Evolutionary conservation across 306 rosid genomes (phyloP), one percentile per base, ranked within the genome.

Genomic region (Crotalaria pallida): DNA sequence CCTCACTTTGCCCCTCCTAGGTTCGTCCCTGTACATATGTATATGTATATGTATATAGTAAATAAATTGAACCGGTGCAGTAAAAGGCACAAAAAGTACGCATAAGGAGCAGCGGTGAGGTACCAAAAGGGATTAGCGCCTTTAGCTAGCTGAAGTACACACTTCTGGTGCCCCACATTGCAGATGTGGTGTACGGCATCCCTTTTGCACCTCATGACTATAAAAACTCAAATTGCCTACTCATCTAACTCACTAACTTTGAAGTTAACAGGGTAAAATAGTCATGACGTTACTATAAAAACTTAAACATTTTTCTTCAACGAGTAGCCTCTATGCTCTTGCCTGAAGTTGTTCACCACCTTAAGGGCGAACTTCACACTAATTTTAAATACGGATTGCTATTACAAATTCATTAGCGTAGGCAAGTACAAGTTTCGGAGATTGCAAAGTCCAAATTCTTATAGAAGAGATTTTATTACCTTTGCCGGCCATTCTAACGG

Each of bases 401-500:
- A 36, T 72, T 55, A 17, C 69, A 57, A 0, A 67, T 41, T 69
- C 16, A 34, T n/a, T 24, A 72, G 26, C 2, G 17, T 47, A 49
- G 57, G 10, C 10, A 22, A 40, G 48, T 41, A 21, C 47, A 49
- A 38, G 9, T 65, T 50, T 34, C 67, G 15, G 36, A 33, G 41
- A 27, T 11, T 5, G 50, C 58, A 33, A 64, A 57, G 50, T 57
- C 63, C 33, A 50, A 23, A n/a, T 8, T 24, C 55, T 64, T 12
- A 26, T 40, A 60, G 33, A 36, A 1, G 16, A 62, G 29, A 36
- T 15, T 51, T 27, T 10, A 40, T 69, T 73, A 85, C 97, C 88
- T 59, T 68, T 1, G 33, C 2, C 0, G 75, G 67, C 1, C 76
- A 74, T 19, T 67, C 24, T 58, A 92, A 61, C 0, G 97, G 90